Base-by-base conservation (phyloP, 2,329 filamentous ascomycete species). In the Colletotrichum magnum region DNA sequence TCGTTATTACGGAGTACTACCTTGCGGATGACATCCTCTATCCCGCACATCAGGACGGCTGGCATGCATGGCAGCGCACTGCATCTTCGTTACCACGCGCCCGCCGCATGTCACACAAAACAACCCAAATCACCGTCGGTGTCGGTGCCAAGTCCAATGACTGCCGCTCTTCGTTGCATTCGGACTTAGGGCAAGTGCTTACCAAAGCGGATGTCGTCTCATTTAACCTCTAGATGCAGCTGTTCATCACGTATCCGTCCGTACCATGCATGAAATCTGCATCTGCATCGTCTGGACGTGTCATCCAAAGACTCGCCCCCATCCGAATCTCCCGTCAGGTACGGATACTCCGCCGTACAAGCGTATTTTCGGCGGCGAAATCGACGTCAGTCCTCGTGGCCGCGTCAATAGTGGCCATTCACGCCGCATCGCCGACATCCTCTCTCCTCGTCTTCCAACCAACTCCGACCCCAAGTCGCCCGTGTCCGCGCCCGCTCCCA, bases 281-380 rank as follows among this genome's bases (percentile, higher is more conserved):
- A 69, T 61, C 56, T 69, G 62, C 56, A 60, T 59, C 65, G 54
- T 51, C 26, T 6, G 59, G 48, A 61, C 66, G 56, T 60, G 56
- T 61, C 62, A 66, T 43, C 32, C 50, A 21, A 36, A 54, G 6
- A 50, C 21, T 57, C 51, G 58, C 28, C 18, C 45, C 24, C 43
- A 16, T 45, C 54, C 56, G 24, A 41, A 47, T 10, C 24, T 39
- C 50, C 32, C 28, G 36, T 45, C 48, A 56, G 21, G 61, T 36
- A 59, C 41, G 32, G 32, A 24, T 36, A 36, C 10, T 36, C 32
- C 32, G 15, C 16, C 45, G 18, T 24, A 24, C 21, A 24, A 3
- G 21, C 21, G 21, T 24, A 24, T 24, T 47, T 39, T 56, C 61
- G 43, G 32, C 61, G 36, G n/a, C 48, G 39, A 54, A 41, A 21